These are phyloP conservation scores for Boletus fagicola DNA, from an alignment of 768 basidiomycete species.

Conservation along the genomic window DNA sequence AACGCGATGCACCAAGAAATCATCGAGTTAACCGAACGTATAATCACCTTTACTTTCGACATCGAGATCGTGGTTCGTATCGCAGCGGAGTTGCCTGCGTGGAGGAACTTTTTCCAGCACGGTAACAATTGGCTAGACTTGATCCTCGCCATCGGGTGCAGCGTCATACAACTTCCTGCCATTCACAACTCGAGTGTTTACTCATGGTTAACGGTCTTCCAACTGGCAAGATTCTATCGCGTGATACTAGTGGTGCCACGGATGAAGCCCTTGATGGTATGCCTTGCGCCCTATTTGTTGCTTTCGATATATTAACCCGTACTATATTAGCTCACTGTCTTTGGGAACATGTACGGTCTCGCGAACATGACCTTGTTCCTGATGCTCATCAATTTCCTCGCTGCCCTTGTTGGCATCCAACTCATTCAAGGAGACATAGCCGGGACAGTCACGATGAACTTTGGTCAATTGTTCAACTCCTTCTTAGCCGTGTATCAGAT, in stretches of 20 bases:
- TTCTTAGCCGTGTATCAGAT: constrained; percentile 88
- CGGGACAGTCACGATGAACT: constrained; percentile 57
- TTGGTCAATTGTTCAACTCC: constrained; percentile 77
- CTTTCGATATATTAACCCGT: constrained; percentile 6
- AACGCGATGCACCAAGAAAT: constrained; percentile 43
- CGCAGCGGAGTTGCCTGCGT: constrained; percentile 70
- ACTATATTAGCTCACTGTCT: constrained; percentile 66
- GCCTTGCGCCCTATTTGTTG: not conserved
- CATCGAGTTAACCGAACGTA: constrained; percentile 67
- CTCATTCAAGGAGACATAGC: constrained; percentile 81
- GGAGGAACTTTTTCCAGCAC: constrained; percentile 70
- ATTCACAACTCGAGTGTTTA: constrained; percentile 66
- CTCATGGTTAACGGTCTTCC: constrained; percentile 89
- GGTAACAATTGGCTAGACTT: constrained; percentile 72
- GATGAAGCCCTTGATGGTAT: constrained; percentile 84
- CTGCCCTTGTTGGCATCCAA: constrained; percentile 80
- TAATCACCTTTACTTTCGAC: constrained; percentile 81
- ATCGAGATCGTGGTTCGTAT: constrained; percentile 82
- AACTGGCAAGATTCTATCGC: constrained; percentile 84
- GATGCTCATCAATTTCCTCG: constrained; percentile 81
- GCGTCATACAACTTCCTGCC: constrained; percentile 80
- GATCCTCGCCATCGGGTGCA: constrained; percentile 69
- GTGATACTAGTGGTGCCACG: constrained; percentile 87
- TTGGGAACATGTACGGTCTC: constrained; percentile 89
- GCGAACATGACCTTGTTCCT: constrained; percentile 92